Conservation (phyloP, 768 basidiomycete genomes). For the Boletales sp. region DNA sequence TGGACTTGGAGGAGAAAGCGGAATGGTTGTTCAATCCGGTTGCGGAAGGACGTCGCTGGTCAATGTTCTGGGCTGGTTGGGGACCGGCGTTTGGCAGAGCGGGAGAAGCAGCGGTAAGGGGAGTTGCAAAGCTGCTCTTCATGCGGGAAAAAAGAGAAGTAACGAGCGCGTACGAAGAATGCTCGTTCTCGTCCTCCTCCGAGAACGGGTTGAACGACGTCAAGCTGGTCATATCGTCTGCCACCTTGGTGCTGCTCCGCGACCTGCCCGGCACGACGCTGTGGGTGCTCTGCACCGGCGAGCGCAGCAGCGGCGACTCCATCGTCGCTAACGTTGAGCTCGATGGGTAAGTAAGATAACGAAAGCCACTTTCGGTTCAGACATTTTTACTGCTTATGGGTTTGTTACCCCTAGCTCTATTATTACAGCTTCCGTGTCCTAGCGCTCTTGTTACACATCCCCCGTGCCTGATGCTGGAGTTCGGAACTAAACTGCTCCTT, state of each 20-base stretch:
- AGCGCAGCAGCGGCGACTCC: slow-evolving; percentile 33
- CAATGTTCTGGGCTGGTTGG: slow-evolving; percentile 32
- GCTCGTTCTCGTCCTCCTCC: slow-evolving; percentile 90
- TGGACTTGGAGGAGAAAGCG: slow-evolving; percentile 44
- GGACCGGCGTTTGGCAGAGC: slow-evolving; percentile 33
- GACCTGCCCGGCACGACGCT: slow-evolving; percentile 53
- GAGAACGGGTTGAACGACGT: slow-evolving; percentile 91
- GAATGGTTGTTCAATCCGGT: slow-evolving; percentile 44
- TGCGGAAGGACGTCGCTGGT: slow-evolving; percentile 61
- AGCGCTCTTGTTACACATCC: slow-evolving; percentile 41
- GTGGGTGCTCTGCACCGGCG: slow-evolving; percentile 28
- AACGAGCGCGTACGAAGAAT: slow-evolving; percentile 81
- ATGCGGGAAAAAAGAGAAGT: slow-evolving; percentile 77
- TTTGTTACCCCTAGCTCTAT: not conserved
- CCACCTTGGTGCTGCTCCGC: slow-evolving; percentile 54
- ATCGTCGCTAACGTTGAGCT: slow-evolving; percentile 12
- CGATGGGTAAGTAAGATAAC: slow-evolving; percentile 2
- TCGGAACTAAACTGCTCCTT: slow-evolving; percentile 65
- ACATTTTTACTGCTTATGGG: slow-evolving; percentile 12
- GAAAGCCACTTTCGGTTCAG: slow-evolving; percentile 6
- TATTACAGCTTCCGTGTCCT: slow-evolving; percentile 22
- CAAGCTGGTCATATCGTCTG: slow-evolving; percentile 64
- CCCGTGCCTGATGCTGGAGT: slow-evolving; percentile 54
- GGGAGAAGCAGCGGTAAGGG: slow-evolving; percentile 51
- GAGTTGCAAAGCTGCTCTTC: slow-evolving; percentile 73